Conservation (phyloP, 306 rosid species). For the Fragaria nilgerrensis region DNA sequence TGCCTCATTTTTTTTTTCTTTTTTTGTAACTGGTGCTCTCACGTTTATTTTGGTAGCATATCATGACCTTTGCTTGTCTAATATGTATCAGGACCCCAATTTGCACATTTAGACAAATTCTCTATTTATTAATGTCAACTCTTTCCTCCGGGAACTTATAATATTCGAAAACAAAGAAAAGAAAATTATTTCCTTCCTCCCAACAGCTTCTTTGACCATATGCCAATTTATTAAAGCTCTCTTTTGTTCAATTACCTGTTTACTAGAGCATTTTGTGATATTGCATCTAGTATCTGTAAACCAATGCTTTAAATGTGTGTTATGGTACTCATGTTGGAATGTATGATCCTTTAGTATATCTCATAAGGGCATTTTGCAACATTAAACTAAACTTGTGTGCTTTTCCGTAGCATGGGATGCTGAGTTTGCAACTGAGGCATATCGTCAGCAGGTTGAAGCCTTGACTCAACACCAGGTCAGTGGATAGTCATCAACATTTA, state of each 20-base stretch:
- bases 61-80: background rate
- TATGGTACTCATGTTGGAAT: constrained; percentile 14
- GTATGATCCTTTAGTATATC: background rate
- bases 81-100: background rate
- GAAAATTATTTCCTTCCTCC: no score
- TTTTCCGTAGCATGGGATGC: constrained; percentile 85
- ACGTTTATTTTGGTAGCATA: no score
- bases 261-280: background rate
- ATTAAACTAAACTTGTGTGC: constrained; percentile 21
- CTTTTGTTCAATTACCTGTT: background rate
- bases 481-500: constrained; percentile 14
- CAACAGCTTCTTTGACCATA: background rate
- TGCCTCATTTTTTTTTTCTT: background rate
- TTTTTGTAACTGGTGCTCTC: background rate
- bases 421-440: constrained; percentile 95
- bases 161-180: background rate
- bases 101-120: background rate
- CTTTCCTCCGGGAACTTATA: background rate
- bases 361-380: constrained; percentile 9
- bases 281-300: background rate
- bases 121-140: no score
- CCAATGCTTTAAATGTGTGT: background rate
- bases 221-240: background rate
- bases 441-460: constrained; percentile 96
- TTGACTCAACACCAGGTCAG: constrained; percentile 90